Evolutionary conservation across 768 basidiomycete species (phyloP).

Genomic region (Rhodotorula paludigena): DNA sequence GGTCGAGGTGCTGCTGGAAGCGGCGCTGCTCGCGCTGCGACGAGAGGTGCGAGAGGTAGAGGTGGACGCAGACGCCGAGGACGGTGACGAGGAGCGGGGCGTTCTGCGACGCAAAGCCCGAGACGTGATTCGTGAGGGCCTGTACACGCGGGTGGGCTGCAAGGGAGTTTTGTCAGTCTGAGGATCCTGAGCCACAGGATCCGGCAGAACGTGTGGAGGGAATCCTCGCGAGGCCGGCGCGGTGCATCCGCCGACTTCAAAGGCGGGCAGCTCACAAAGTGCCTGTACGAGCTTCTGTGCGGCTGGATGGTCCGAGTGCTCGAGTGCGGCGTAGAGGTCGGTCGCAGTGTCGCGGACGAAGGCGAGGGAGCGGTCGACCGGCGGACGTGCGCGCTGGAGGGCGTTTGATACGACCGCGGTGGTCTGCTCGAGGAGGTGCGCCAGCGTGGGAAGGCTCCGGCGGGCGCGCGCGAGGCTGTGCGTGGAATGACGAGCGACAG

Average conservation of each 20-base stretch:
- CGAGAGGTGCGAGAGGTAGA: slow-evolving; percentile 2
- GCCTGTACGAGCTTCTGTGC: not conserved
- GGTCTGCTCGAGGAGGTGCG: not conserved
- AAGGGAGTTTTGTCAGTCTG: not conserved
- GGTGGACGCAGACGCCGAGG: slow-evolving; percentile 3
- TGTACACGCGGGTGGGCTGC: not conserved
- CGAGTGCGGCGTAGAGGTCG: not conserved
- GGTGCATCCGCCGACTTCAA: too few species aligned
- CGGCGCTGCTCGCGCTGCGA: not conserved
- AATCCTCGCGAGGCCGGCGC: not conserved
- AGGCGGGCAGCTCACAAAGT: not conserved
- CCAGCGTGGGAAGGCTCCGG: not conserved
- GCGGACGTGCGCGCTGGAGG: not conserved
- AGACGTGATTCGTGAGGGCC: not conserved
- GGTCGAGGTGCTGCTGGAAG: not conserved
- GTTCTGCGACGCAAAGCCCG: not conserved
- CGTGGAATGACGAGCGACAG: not conserved
- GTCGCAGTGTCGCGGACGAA: rapidly evolving
- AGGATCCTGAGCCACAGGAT: too few species aligned
- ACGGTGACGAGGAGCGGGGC: not conserved
- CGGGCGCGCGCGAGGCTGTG: not conserved
- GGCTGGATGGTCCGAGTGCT: slow-evolving; percentile 2
- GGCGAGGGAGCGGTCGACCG: not conserved
- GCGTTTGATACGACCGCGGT: not conserved
- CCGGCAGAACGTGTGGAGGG: not conserved